Evolutionary conservation across 495 filamentous ascomycete genomes (phyloP).

Genomic region (Parmelia sp.): DNA sequence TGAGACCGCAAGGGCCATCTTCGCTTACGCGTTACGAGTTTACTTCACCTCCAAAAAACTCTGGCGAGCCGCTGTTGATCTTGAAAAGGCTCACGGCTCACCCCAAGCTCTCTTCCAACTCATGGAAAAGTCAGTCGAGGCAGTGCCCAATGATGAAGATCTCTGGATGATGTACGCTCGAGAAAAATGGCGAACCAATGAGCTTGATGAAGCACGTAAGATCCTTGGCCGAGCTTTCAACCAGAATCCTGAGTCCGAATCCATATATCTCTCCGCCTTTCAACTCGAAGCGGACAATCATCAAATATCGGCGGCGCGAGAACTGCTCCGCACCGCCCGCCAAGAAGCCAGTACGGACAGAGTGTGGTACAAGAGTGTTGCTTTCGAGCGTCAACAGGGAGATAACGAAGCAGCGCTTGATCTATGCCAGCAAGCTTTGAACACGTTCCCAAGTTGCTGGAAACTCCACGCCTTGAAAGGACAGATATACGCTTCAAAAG

Average conservation of each 20-base stretch:
- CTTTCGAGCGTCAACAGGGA: constrained; percentile 79
- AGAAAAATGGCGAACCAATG: constrained; percentile 79
- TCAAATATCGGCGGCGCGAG: constrained; percentile 70
- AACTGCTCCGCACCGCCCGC: constrained; percentile 72
- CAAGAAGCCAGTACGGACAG: constrained; percentile 86
- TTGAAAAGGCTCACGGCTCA: constrained; percentile 84
- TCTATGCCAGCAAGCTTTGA: constrained; percentile 78
- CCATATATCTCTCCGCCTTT: constrained; percentile 93
- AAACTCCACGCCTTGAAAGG: constrained; percentile 99
- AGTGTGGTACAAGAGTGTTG: constrained; percentile 92
- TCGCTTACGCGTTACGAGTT: constrained; percentile 80
- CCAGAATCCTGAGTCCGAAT: constrained; percentile 90
- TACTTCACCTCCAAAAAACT: constrained; percentile 76
- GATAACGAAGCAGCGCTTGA: constrained; percentile 74
- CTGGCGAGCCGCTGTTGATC: constrained; percentile 83
- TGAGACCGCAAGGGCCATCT: constrained; percentile 87
- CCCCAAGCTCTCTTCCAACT: constrained; percentile 77
- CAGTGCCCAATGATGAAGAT: constrained; percentile 78
- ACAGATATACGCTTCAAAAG: constrained; percentile 82
- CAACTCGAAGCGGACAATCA: constrained; percentile 87
- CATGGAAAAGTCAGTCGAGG: constrained; percentile 88
- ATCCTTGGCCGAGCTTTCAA: constrained; percentile 85
- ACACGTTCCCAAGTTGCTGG: constrained; percentile 76
- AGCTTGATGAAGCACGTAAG: constrained; percentile 74
- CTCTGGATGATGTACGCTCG: constrained; percentile 94